Evolutionary conservation across 2,329 filamentous ascomycete species (phyloP), one percentile per base, ranked within the genome.

Genomic region (Clonostachys byssicola): DNA sequence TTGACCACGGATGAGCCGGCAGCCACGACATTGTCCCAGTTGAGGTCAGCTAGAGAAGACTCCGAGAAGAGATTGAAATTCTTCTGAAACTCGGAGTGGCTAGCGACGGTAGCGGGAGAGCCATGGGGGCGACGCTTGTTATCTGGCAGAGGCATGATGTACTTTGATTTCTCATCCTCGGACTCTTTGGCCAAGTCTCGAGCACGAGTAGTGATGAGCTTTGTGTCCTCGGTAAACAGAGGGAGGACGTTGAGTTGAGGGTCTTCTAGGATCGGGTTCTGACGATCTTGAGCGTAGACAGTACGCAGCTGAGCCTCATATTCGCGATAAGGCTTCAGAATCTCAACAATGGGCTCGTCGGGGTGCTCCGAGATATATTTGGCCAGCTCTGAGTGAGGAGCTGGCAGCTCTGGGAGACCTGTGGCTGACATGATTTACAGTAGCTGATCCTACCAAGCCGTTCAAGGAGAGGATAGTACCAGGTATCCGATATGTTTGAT

Each of bases 51-150:
- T 30, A 95, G 70, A 0, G 88, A 85, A 2, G 81, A 86, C 65
- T 95, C 90, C 2, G 86, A 90, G 60, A 95, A 95, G 49, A 95
- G 62, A 49, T 80, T 80, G 66, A 95, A 92, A 65, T 94, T 92
- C 43, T 80, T 78, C 60, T 84, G 82, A 56, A 94, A 95, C 33
- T 89, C 83, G 43, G 79, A 74, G 42, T 94, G 60, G 12, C 77
- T 77, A 20, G 74, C 61, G 1, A 92, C 88, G 5, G 88, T 77
- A 4, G 89, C 89, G 4, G 80, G 80, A 2, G 83, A 78, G 6
- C 80, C 85, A 59, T 81, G 67, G 1, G 71, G 56, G 43, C 82
- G 83, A 35, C 89, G 83, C 44, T 85, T 75, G 5, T 81, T 71
- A 1, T 78, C 66, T 0, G 77, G 73, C 30, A 91, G 73, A 6